phyloP scores from a whole-genome alignment of 176 grass and related monocot genomes.

The Poa pratensis region DNA sequence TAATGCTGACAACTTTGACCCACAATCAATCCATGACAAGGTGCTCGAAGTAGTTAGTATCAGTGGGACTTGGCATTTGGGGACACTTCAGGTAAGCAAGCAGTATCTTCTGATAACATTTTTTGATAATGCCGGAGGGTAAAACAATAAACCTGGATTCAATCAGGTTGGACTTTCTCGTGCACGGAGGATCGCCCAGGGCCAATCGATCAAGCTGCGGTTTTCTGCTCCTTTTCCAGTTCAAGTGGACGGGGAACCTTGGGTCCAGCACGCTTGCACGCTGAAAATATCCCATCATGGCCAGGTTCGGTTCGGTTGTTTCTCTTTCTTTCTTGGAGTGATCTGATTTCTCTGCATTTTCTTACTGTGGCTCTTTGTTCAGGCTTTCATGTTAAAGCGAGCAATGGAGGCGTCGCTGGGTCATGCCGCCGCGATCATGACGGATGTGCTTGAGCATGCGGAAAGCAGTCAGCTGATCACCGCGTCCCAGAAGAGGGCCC shows the following conservation, averaged over 20 bases:
- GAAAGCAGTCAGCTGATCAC: slow-evolving; percentile 67
- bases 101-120: background rate
- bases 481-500: slow-evolving; percentile 61
- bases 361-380: background rate
- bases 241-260: slow-evolving; percentile 86
- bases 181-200: slow-evolving; percentile 71
- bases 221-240: slow-evolving; percentile 64
- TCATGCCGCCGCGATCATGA: slow-evolving; percentile 63
- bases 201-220: slow-evolving; percentile 58
- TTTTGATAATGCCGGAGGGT: background rate
- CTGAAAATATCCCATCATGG: slow-evolving; percentile 78
- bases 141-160: background rate
- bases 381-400: slow-evolving; percentile 85
- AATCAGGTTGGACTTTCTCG: slow-evolving; percentile 78
- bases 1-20: slow-evolving; percentile 60
- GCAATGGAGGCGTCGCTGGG: slow-evolving; percentile 59
- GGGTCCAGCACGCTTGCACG: slow-evolving; percentile 67
- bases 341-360: background rate
- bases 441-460: slow-evolving; percentile 77
- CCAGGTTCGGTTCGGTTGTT: slow-evolving; percentile 43
- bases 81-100: slow-evolving; percentile 68
- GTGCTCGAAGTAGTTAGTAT: slow-evolving; percentile 83
- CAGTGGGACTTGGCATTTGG: slow-evolving; percentile 77
- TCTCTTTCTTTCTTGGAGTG: background rate
- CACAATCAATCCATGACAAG: slow-evolving; percentile 82